Evolutionary conservation across 2,329 filamentous ascomycete species (phyloP).

Genomic region (Delphinella strobiligena): DNA sequence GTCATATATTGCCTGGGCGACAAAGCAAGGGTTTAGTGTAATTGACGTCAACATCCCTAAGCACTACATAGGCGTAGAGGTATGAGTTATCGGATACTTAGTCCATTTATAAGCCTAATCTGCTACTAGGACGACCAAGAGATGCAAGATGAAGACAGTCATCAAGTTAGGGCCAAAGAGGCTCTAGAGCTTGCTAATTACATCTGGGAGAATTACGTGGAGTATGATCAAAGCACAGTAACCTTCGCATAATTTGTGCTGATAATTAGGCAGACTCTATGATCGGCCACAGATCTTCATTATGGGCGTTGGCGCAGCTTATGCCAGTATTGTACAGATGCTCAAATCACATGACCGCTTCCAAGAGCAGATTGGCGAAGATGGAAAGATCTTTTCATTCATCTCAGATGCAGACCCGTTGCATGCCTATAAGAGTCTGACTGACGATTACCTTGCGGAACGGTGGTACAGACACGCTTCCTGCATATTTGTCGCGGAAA

Average conservation of each 20-base stretch:
- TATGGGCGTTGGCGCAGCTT: constrained; percentile 81
- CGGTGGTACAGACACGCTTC: constrained; percentile 76
- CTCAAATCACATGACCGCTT: constrained; percentile 52
- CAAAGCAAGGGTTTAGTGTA: constrained; percentile 63
- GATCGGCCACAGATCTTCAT: constrained; percentile 66
- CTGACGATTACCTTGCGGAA: constrained; percentile 59
- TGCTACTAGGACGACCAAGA: constrained; percentile 18
- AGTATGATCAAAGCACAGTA: no score
- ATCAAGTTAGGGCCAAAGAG: constrained; percentile 26
- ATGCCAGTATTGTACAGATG: constrained; percentile 69
- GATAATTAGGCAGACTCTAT: constrained; percentile 37
- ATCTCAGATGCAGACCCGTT: constrained; percentile 59
- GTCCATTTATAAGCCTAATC: no score
- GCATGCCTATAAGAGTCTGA: constrained; percentile 53
- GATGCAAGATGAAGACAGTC: constrained; percentile 36
- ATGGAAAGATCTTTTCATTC: constrained; percentile 63
- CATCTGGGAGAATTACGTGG: constrained; percentile 94
- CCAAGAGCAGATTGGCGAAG: constrained; percentile 44
- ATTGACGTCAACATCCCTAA: constrained; percentile 88
- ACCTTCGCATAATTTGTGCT: neutral
- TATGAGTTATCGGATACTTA: no score
- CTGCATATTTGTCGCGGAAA: constrained; percentile 60
- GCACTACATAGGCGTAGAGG: constrained; percentile 54
- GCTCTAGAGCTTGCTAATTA: constrained; percentile 67
- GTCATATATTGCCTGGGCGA: constrained; percentile 75